Conservation (phyloP, 768 basidiomycete species). For the Roridomyces roridus region DNA sequence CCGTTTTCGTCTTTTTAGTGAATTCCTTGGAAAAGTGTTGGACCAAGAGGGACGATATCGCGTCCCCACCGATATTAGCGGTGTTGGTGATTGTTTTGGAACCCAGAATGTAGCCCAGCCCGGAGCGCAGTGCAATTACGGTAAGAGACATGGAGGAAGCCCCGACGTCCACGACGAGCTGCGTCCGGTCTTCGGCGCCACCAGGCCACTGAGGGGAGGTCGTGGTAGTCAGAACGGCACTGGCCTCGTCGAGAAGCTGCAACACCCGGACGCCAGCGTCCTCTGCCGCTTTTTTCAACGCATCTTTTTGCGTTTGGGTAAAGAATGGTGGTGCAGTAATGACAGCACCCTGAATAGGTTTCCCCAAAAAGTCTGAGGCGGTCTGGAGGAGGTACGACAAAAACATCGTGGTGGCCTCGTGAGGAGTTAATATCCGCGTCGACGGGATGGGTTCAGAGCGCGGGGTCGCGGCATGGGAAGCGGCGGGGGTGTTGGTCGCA, state of each 20-base stretch:
- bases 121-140: conserved; percentile 75
- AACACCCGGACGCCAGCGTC: conserved; percentile 85
- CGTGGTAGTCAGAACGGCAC: conserved; percentile 70
- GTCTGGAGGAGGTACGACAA: conserved; percentile 83
- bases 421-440: conserved; percentile 78
- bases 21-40: conserved; percentile 96
- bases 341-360: conserved; percentile 79
- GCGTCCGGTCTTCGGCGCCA: conserved; percentile 65
- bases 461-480: conserved; percentile 73
- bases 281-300: conserved; percentile 74
- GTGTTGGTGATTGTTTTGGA: conserved; percentile 43
- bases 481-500: conserved; percentile 62
- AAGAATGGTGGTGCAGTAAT: conserved; percentile 85
- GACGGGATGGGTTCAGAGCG: conserved; percentile 71
- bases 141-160: conserved; percentile 72
- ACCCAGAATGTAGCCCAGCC: conserved; percentile 72
- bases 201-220: conserved; percentile 50
- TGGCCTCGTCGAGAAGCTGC: conserved; percentile 88
- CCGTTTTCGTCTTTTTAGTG: conserved; percentile 90
- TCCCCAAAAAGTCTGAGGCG: conserved; percentile 90
- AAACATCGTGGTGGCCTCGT: conserved; percentile 87
- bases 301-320: conserved; percentile 66
- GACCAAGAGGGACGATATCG: conserved; percentile 83
- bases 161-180: conserved; percentile 84
- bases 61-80: conserved; percentile 63